phyloP scores from a whole-genome alignment of 208 protist species.

The Leishmania braziliensis region DNA sequence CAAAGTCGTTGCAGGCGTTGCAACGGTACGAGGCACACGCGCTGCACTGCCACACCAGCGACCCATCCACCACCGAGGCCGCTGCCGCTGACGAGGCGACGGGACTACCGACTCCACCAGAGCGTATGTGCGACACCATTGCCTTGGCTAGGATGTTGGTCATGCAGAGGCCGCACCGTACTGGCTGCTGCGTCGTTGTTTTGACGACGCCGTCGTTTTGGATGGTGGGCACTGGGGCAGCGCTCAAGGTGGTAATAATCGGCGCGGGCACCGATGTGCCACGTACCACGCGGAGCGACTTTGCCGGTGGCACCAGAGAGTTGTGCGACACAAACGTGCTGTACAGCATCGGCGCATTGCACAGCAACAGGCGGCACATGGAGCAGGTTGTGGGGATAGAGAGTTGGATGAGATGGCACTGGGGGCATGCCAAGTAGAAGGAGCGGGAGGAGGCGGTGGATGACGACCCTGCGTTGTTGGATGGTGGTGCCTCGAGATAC shows the following conservation, averaged over 20 bases:
- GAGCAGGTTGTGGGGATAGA: conserved; percentile 74
- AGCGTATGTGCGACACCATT: neutral
- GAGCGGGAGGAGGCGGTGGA: neutral
- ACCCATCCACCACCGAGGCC: neutral
- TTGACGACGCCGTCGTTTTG: neutral
- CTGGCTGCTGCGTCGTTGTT: neutral
- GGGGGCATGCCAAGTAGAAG: conserved; percentile 68
- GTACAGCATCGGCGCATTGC: conserved; percentile 69
- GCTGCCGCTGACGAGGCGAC: neutral
- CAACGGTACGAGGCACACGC: conserved; percentile 56
- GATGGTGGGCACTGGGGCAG: neutral
- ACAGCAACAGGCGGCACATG: conserved; percentile 76
- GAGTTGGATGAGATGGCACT: conserved; percentile 76
- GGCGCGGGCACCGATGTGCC: neutral
- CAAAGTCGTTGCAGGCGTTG: conserved; percentile 52
- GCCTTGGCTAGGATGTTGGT: neutral
- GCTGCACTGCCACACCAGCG: conserved; percentile 41
- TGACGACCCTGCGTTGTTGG: neutral
- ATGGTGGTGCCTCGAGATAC: conserved; percentile 29
- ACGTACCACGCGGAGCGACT: conserved; percentile 11
- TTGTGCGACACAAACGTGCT: conserved; percentile 67
- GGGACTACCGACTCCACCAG: neutral
- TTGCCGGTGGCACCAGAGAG: conserved; percentile 47
- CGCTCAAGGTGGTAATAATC: neutral
- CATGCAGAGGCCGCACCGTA: conserved; percentile 24